Evolutionary conservation across 176 grass and related monocot genomes (phyloP).

Genomic region (Coix lacrymajobi): DNA sequence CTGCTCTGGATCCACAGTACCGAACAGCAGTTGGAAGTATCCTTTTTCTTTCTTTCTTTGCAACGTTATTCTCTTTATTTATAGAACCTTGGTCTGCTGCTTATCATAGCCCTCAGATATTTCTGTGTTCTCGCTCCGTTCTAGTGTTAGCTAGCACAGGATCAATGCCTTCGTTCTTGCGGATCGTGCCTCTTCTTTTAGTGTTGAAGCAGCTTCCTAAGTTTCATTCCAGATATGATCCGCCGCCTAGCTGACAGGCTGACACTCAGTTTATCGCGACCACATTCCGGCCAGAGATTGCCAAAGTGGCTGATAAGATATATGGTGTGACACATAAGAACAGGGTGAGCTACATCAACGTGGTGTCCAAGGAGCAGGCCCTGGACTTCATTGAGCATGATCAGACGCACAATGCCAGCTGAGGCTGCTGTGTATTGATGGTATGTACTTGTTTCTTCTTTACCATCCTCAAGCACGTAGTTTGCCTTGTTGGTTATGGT

Average conservation of each 20-base stretch:
- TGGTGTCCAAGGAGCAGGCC: slow-evolving; percentile 79
- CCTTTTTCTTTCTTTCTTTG: slow-evolving; percentile 36
- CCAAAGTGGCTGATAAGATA: slow-evolving; percentile 89
- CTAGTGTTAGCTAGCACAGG: background rate
- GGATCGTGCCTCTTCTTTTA: background rate
- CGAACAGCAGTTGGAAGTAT: slow-evolving; percentile 96
- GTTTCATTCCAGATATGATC: slow-evolving; percentile 68
- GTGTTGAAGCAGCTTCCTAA: slow-evolving; percentile 34
- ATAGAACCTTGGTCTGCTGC: background rate
- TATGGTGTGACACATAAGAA: slow-evolving; percentile 97
- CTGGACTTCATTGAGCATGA: slow-evolving; percentile 98
- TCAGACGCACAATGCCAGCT: slow-evolving; percentile 76
- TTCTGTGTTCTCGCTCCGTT: background rate
- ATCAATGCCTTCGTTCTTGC: too few relatives aligned
- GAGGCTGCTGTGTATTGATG: slow-evolving; percentile 1
- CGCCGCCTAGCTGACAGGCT: slow-evolving; percentile 65
- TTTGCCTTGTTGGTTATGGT: background rate
- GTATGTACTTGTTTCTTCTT: background rate
- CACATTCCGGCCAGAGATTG: slow-evolving; percentile 81
- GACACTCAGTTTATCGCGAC: slow-evolving; percentile 95
- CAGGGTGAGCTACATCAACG: slow-evolving; percentile 80
- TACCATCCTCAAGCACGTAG: background rate
- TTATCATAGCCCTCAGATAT: background rate
- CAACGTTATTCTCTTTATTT: background rate
- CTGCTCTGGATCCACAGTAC: slow-evolving; percentile 94